Base-by-base conservation (phyloP, 257 asterid species). In the Nicotiana obtusifolia region DNA sequence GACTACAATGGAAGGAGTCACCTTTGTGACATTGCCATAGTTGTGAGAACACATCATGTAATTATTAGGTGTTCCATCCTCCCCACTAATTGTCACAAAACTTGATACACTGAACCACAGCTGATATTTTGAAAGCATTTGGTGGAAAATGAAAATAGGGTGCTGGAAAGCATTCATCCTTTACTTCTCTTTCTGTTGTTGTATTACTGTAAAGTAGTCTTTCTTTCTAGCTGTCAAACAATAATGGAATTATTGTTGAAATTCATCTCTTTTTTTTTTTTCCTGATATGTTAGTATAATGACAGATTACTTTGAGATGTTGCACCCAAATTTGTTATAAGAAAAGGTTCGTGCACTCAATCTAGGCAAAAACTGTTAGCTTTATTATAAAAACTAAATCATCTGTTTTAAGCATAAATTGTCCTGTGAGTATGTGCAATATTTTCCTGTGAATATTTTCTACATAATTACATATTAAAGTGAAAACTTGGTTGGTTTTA, bases 1-100 rank as follows among this genome's bases (percentile, higher is more conserved):
- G 99, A 81, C 77, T 95, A 80, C 88, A 82, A 76, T 94, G 99
- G 98, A 95, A 94, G 88, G 92, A 91, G 79, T 80, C 89, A 53
- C 81, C 86, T 65, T 83, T 69, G 59, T 91, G 90, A 92, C 86
- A 82, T 17, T 83, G 30, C 41, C 53, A 49, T 68, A 67, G 35
- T 64, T 62, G 56, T 65, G 83, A 75, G 62, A 81, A 59, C 69
- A 81, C 26, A 15, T 56, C 31, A 26, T 49, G 35, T 5, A 76
- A 47, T 62, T 56, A 83, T 80, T 56, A 56, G 44, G 83, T 80
- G 59, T 66, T 71, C 64, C 65, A 14, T 61, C 80, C 30, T 16
- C 62, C 76, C 77, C 84, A 22, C 61, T 73, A 73, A 78, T 52
- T 81, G 79, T 81, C 65, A 30, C 30, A 71, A 41, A 41, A 67